phyloP scores from a whole-genome alignment of 257 asterid genomes.

The Catharanthus roseus region DNA sequence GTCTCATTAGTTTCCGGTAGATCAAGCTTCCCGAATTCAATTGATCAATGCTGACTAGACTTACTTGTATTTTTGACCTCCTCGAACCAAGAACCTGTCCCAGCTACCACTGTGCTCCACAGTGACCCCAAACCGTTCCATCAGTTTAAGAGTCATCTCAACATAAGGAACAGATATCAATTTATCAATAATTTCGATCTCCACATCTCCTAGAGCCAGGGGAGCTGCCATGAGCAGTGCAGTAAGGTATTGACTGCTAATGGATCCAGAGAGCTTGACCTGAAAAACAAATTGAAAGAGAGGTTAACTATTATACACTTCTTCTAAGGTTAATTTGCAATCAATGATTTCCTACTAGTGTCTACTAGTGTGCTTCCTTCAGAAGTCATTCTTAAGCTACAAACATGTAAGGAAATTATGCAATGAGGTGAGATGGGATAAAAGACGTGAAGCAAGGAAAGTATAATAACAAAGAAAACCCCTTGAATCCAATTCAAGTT shows the following conservation, averaged over 20 bases:
- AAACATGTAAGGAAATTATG: not conserved
- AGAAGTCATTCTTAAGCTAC: too few species aligned
- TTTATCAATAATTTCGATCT: constrained; percentile 88
- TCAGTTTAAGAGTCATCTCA: constrained; percentile 95
- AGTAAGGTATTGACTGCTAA: constrained; percentile 95
- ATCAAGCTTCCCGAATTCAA: constrained; percentile 18
- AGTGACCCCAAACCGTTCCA: constrained; percentile 93
- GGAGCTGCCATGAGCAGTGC: constrained; percentile 99
- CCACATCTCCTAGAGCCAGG: constrained; percentile 81
- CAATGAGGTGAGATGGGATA: not conserved
- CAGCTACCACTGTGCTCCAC: constrained; percentile 82
- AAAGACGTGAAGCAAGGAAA: not conserved
- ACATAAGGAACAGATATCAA: constrained; percentile 92
- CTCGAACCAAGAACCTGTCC: constrained; percentile 77
- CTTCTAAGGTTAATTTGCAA: not conserved
- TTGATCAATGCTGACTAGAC: constrained; percentile 20
- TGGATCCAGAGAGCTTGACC: constrained; percentile 96
- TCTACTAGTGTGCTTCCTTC: too few species aligned
- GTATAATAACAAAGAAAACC: not conserved
- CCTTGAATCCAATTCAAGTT: not conserved
- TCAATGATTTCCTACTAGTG: too few species aligned
- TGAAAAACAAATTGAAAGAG: constrained; percentile 29
- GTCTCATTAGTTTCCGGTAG: constrained; percentile 7
- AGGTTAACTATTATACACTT: not conserved
- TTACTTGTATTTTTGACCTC: constrained; percentile 96